Evolutionary conservation across 768 basidiomycete species (phyloP).

Genomic region (Termitomyces heimii): DNA sequence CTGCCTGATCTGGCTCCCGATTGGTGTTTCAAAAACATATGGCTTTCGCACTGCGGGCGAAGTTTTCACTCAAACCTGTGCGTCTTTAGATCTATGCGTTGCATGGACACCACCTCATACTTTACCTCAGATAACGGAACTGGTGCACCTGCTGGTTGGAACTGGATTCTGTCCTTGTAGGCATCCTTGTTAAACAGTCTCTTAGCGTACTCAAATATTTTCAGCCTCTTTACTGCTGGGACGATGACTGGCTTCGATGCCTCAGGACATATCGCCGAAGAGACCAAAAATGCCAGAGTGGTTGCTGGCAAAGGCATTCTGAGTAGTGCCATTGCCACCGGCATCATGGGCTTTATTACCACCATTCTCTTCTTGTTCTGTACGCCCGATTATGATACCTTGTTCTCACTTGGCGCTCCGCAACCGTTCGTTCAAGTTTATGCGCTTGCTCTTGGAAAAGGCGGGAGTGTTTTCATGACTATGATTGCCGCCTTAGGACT

Average conservation of each 20-base stretch:
- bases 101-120: neutral
- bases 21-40: conserved; percentile 84
- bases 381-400: conserved; percentile 67
- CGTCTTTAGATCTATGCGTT: conserved; percentile 19
- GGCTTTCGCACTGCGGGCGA: conserved; percentile 82
- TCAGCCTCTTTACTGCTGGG: conserved; percentile 79
- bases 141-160: conserved; percentile 83
- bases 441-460: conserved; percentile 74
- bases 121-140: conserved; percentile 72
- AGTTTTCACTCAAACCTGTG: conserved; percentile 79
- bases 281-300: conserved; percentile 82
- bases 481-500: conserved; percentile 79
- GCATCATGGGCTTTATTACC: conserved; percentile 71
- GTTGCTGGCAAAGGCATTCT: conserved; percentile 82
- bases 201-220: neutral
- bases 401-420: conserved; percentile 75
- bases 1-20: conserved; percentile 88
- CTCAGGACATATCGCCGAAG: conserved; percentile 82
- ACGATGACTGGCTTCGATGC: conserved; percentile 91
- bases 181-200: conserved; percentile 1
- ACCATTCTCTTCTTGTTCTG: conserved; percentile 83
- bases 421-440: conserved; percentile 92
- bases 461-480: conserved; percentile 84
- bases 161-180: conserved; percentile 86
- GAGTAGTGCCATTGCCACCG: conserved; percentile 70